These are phyloP conservation scores for Pythium sp. DNA, from an alignment of 352 stramenopile genomes.

Conservation along the genomic window DNA sequence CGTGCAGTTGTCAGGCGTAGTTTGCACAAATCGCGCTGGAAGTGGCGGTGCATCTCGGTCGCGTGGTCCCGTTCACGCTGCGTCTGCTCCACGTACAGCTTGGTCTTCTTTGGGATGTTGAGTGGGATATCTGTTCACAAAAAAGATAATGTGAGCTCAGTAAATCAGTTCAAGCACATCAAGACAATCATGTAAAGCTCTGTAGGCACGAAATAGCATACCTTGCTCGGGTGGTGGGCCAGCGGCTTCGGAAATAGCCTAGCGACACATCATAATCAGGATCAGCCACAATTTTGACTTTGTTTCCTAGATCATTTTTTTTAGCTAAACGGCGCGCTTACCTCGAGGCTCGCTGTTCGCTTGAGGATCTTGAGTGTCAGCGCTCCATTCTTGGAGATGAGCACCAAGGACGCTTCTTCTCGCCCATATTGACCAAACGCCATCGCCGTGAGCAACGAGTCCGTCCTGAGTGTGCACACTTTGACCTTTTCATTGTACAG, in stretches of 20 bases:
- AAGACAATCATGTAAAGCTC: background rate
- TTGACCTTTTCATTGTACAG: conserved; percentile 90
- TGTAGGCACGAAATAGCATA: conserved; percentile 2
- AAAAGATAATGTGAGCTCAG: background rate
- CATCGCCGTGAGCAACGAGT: conserved; percentile 71
- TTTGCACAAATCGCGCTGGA: conserved; percentile 90
- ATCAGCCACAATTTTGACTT: background rate
- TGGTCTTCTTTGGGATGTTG: conserved; percentile 93
- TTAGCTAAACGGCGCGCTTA: background rate
- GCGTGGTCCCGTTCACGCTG: conserved; percentile 88
- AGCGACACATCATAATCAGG: background rate
- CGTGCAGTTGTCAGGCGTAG: conserved; percentile 83
- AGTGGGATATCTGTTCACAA: conserved; percentile 74
- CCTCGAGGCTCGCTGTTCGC: conserved; percentile 76
- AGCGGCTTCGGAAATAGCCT: conserved; percentile 59
- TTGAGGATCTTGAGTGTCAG: conserved; percentile 89
- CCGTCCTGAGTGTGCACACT: conserved; percentile 67
- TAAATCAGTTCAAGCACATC: background rate
- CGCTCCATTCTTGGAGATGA: conserved; percentile 76
- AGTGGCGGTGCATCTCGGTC: conserved; percentile 90
- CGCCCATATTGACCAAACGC: conserved; percentile 86
- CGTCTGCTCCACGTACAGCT: conserved; percentile 92
- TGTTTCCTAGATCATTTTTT: background rate
- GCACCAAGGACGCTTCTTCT: conserved; percentile 83
- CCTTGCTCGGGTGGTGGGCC: conserved; percentile 85